Base-by-base conservation (phyloP, 768 basidiomycete genomes). In the Boletus vermiculosoides region DNA sequence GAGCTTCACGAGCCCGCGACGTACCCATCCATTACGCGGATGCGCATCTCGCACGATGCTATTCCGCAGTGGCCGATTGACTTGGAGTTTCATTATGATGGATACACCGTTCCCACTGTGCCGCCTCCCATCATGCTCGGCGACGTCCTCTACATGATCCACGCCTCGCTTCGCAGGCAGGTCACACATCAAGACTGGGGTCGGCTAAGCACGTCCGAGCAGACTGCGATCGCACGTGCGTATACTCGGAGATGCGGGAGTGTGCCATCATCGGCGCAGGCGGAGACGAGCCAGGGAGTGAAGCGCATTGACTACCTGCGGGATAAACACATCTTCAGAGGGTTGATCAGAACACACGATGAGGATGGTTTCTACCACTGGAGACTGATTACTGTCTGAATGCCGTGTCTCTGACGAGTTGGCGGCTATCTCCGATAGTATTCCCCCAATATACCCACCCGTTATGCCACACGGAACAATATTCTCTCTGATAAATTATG, bases 1-100 rank as follows among this genome's bases (percentile, higher is more conserved):
- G 80, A 85, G 31, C 73, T 87, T 11, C 55, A 54, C 2, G 74
- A 84, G 66, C 73, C 78, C 4, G 86, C 84, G 18, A 84, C 84
- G 10, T 74, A 81, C 61, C 87, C 87, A 0, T 68, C 78, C 0
- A 67, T 83, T 48, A 78, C 76, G 11, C 76, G 73, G 36, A 77
- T 88, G 62, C 77, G 79, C n/a, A 83, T 90, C 63, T 64, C 77
- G 1, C 83, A 80, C 63, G 83, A 88, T 50, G 59, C 64, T 16
- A 74, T 86, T 48, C 82, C 83, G 0, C 63, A 78, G n/a, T 88
- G 86, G 86, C 81, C 84, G 15, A 76, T 88, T 51, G 77, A 81
- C 55, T 67, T 88, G 49, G 72, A 77, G 45, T 77, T 74, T 61
- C 71, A 73, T 12, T 57, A 67, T 36, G 65, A 68, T 58, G 71